phyloP scores from a whole-genome alignment of 2,329 filamentous ascomycete species.

The Botrytis pseudocinerea region DNA sequence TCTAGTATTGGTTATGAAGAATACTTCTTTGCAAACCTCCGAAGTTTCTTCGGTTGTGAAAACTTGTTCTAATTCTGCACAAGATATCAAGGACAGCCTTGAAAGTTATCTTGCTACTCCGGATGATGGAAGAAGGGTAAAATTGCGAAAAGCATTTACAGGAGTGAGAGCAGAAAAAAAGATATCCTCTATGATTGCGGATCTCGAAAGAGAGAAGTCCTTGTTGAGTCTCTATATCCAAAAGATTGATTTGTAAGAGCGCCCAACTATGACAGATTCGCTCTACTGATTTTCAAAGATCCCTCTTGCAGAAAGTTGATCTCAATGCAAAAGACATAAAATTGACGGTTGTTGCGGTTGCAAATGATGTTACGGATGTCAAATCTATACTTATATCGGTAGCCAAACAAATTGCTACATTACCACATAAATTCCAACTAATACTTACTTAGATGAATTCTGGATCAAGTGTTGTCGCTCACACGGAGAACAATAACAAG shows the following conservation, averaged over 20 bases:
- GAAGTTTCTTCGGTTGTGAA: neutral
- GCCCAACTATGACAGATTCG: neutral
- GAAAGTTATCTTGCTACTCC: neutral
- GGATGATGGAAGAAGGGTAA: neutral
- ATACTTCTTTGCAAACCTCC: constrained; percentile 13
- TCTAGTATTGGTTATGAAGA: neutral
- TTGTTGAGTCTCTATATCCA: constrained; percentile 17
- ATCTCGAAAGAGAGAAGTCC: constrained; percentile 22
- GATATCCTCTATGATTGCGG: neutral
- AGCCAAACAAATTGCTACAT: neutral
- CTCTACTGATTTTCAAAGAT: neutral
- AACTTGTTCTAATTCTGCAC: constrained; percentile 4
- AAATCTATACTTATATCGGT: constrained; percentile 1
- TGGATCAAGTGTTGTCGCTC: no score
- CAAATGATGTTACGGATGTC: neutral
- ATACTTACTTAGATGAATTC: neutral
- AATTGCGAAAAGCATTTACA: constrained; percentile 15
- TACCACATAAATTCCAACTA: neutral
- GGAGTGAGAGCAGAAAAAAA: constrained; percentile 13
- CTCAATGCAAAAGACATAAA: neutral
- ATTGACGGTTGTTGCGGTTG: neutral
- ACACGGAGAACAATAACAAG: neutral
- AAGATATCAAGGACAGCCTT: constrained; percentile 3
- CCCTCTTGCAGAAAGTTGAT: neutral
- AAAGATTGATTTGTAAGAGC: constrained; percentile 18